Evolutionary conservation across 1,284 basidiomycete species (phyloP).

Genomic region (Filobasidium uniguttulatum): DNA sequence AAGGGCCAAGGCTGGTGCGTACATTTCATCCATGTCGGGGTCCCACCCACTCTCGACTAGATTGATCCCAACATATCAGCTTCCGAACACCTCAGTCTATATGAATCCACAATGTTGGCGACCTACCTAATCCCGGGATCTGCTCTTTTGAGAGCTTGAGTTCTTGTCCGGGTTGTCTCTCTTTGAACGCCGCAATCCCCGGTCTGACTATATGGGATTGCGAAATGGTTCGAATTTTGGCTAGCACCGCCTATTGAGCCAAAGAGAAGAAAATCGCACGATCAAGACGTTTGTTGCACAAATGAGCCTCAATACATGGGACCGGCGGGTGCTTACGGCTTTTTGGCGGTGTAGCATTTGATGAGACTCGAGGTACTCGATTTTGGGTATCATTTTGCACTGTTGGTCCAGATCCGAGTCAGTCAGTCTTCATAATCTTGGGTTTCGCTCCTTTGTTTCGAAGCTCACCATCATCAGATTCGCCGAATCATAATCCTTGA

Average conservation of each 20-base stretch:
- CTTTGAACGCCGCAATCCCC: constrained; percentile 66
- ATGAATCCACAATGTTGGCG: constrained; percentile 2
- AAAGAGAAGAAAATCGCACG: no score
- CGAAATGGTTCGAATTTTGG: constrained; percentile 78
- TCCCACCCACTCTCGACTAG: constrained; percentile 88
- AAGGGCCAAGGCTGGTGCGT: constrained; percentile 34
- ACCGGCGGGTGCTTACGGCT: not conserved
- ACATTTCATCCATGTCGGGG: constrained; percentile 66
- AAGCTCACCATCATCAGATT: constrained; percentile 84
- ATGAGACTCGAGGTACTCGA: constrained; percentile 76
- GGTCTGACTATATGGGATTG: constrained; percentile 73
- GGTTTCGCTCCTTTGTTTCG: not conserved
- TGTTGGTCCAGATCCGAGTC: constrained; percentile 19
- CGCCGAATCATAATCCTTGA: constrained; percentile 99
- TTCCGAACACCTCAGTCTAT: not conserved
- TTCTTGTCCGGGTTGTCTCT: constrained; percentile 27
- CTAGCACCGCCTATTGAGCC: constrained; percentile 60
- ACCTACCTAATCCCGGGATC: constrained; percentile 69
- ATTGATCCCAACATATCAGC: not conserved
- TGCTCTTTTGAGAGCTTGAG: constrained; percentile 41
- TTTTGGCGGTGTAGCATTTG: constrained; percentile 65
- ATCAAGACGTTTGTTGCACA: not conserved
- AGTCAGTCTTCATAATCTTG: no score
- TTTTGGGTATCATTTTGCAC: constrained; percentile 81
- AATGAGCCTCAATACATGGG: not conserved